A percentile compares a stretch with the other conserved stretches of the same genome.
phyloP scores from a whole-genome alignment of 1,139 yeast genomes.

The Candida tropicalis region DNA sequence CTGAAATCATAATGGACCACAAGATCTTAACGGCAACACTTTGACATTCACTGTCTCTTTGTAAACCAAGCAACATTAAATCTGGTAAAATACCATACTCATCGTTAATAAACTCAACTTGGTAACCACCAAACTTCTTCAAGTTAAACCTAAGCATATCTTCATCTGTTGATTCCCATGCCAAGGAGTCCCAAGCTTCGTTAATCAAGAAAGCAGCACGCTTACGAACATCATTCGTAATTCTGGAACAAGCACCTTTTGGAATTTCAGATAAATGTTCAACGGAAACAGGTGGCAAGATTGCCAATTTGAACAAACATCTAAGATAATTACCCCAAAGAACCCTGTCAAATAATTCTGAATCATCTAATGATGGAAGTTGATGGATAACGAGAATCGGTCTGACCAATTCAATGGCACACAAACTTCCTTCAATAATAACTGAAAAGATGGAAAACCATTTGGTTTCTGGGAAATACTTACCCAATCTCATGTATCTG shows the following conservation, averaged over 20 bases:
- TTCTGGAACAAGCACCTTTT: constrained; percentile 65
- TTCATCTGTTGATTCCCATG: constrained; percentile 65
- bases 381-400: constrained; percentile 56
- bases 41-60: constrained; percentile 65
- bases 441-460: constrained; percentile 72
- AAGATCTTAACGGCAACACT: constrained; percentile 66
- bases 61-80: constrained; percentile 68
- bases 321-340: constrained; percentile 70
- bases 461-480: constrained; percentile 64
- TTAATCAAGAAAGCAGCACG: constrained; percentile 59
- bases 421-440: constrained; percentile 60
- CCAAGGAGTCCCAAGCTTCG: constrained; percentile 74
- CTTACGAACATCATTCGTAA: constrained; percentile 66
- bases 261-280: constrained; percentile 74
- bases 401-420: constrained; percentile 58
- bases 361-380: constrained; percentile 54
- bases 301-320: constrained; percentile 54
- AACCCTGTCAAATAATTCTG: constrained; percentile 53
- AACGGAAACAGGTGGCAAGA: constrained; percentile 58
- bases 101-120: constrained; percentile 60
- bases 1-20: constrained; percentile 73
- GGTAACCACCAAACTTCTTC: constrained; percentile 69
- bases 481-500: constrained; percentile 58
- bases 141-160: constrained; percentile 65
- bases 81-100: constrained; percentile 65